Evolutionary conservation across 306 rosid genomes (phyloP), one percentile per base, ranked within the genome.

Genomic region (Citrullus amarus): DNA sequence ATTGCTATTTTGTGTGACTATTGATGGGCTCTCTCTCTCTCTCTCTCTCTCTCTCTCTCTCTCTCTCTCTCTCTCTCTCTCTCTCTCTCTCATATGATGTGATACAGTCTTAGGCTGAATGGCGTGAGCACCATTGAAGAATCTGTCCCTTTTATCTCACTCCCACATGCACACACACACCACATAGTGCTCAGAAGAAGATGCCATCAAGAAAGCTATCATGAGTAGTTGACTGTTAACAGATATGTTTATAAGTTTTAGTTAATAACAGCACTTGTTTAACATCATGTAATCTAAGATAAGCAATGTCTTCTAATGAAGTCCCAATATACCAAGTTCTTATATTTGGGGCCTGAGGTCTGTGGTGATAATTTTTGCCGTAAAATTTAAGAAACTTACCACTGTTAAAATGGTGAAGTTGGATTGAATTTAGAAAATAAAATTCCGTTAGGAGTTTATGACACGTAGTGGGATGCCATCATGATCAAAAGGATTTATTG

Each of bases 111-210:
- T 9, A 54, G 14, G 78, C 63, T 34, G 44, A 74, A 34, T 74
- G 78, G 62, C 46, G 1, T 17, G 46, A 72, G 61, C 60, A 72
- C 77, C 77, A 72, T 72, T 50, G 44, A 72, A 71, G 77, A 72
- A 72, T 72, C 59, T 50, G 25, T 50, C 44, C n/a, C 14, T 43
- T 43, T 44, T 41, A 2, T 44, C 38, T 70, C 39, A 3, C 57
- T 44, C 39, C 0, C 39, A 12, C 57, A 2, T 0, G 14, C 76
- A 2, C 77, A 50, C 41, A 28, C 60, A 8, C 77, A 72, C 2
- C 59, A 32, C 60, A 8, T 32, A 50, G 77, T 72, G 16, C 60
- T 8, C 8, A 16, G 12, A 7, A 43, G 38, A 48, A 22, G 32
- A 70, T 48, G 20, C 56, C 53, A 69, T 20, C 18, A 22, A 44